phyloP scores from a whole-genome alignment of 495 filamentous ascomycete genomes.

The Darksidea phi region DNA sequence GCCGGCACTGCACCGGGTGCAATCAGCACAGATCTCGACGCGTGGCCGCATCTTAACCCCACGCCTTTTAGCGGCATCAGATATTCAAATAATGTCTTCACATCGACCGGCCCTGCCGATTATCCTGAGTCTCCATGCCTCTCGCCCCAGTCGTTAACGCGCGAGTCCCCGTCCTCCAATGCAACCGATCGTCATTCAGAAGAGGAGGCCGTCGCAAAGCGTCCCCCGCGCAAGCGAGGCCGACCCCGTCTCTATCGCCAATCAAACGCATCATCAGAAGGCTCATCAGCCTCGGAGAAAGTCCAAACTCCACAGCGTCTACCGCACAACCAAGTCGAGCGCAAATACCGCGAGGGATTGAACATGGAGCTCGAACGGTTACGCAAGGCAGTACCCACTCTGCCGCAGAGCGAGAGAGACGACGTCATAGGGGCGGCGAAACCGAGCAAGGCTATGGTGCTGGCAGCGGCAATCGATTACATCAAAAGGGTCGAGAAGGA shows the following conservation, averaged over 20 bases:
- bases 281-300: background rate
- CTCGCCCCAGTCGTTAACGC: no score
- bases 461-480: slow-evolving; percentile 18
- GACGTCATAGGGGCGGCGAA: background rate
- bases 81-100: no score
- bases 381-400: slow-evolving; percentile 10
- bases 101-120: no score
- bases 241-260: background rate
- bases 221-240: background rate
- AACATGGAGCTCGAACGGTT: slow-evolving; percentile 31
- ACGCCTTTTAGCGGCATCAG: no score
- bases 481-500: slow-evolving; percentile 8
- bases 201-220: no score
- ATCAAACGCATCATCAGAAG: background rate
- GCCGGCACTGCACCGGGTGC: no score
- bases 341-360: slow-evolving; percentile 30
- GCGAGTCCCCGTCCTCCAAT: no score
- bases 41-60: no score
- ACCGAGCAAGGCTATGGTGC: slow-evolving; percentile 13
- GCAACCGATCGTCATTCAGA: no score
- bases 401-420: background rate
- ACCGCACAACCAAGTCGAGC: slow-evolving; percentile 35
- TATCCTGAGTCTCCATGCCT: no score
- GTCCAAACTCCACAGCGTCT: background rate
- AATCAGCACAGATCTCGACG: no score